Base-by-base conservation (phyloP, 164 flowering plant genomes). In the Nymphaea colorata region DNA sequence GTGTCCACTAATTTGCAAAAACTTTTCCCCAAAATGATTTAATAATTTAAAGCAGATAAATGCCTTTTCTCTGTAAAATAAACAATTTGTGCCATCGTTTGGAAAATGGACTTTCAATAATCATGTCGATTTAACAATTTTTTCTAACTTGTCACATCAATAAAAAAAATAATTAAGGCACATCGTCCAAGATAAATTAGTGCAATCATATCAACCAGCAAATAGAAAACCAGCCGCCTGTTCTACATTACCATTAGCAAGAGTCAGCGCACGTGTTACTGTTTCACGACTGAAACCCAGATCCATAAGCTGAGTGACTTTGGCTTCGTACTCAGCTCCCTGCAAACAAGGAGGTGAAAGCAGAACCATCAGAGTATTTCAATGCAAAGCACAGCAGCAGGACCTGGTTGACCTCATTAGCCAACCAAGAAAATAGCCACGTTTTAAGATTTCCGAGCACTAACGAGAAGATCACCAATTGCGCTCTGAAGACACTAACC, bases 191-290 rank as follows among this genome's bases (percentile, higher is more conserved):
- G 36, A 25, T 0, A 25, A 25, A 25, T 25, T 25, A 25, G 1
- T 25, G 36, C 36, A 45, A 45, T 5, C 53, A 63, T 16, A 43
- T 83, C 76, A 89, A 70, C 96, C 91, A n/a, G 96, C 97, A 71
- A 95, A 95, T 8, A 95, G 93, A 74, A 75, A 90, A 11, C 92
- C 89, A 45, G 99, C 99, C 10, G 98, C 99, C 74, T 88, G 94
- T 43, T 95, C 99, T 85, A 92, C 99, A 61, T 92, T 92, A 17
- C 98, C 97, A 66, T 85, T 70, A 60, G 78, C 87, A 51, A 95
- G 66, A 69, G 70, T 82, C 3, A 92, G 95, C 67, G 99, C 97
- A 74, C 84, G 87, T 71, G 89, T 68, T 25, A 82, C 99, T 60
- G 86, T 80, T 15, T 81, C 89, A 69, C 94, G 84, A 45, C 78